These are phyloP conservation scores for Vigna unguiculata DNA, from an alignment of 306 rosid genomes.

Conservation along the genomic window DNA sequence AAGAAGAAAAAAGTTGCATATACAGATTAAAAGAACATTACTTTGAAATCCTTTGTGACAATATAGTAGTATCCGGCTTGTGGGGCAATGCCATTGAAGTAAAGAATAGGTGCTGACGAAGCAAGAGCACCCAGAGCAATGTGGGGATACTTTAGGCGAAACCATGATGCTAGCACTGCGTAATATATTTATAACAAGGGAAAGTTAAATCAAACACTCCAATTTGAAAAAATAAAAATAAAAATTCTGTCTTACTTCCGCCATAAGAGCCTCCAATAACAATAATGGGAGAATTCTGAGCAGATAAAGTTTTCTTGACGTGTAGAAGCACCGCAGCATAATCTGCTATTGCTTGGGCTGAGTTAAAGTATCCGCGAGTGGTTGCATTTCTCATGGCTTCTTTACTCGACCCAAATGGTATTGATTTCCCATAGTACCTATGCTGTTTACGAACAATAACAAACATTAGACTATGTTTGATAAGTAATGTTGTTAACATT, in stretches of 20 bases:
- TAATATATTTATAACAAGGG: background rate
- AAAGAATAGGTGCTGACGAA: slow-evolving; percentile 71
- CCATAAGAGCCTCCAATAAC: slow-evolving; percentile 73
- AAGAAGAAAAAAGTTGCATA: background rate
- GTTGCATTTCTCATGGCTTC: slow-evolving; percentile 52
- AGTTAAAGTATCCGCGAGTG: slow-evolving; percentile 55
- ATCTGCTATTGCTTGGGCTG: slow-evolving; percentile 71
- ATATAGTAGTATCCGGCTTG: slow-evolving; percentile 52
- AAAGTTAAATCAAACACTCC: background rate
- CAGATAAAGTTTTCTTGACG: slow-evolving; percentile 48
- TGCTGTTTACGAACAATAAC: slow-evolving; percentile 10
- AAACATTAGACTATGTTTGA: too few species aligned
- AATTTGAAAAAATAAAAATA: too few species aligned
- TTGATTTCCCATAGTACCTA: slow-evolving; percentile 57
- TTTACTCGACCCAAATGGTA: slow-evolving; percentile 53
- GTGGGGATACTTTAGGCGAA: slow-evolving; percentile 69
- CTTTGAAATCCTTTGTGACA: slow-evolving; percentile 56
- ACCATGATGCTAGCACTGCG: slow-evolving; percentile 74
- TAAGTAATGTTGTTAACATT: too few species aligned
- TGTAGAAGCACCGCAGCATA: slow-evolving; percentile 61
- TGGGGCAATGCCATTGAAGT: slow-evolving; percentile 55
- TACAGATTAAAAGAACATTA: slow-evolving; percentile 37
- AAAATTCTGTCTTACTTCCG: slow-evolving; percentile 72
- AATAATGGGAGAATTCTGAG: slow-evolving; percentile 54
- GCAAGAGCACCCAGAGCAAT: slow-evolving; percentile 67